These are phyloP conservation scores for Rhododendron mucronatum DNA, from an alignment of 148 eudicot species.

Conservation along the genomic window DNA sequence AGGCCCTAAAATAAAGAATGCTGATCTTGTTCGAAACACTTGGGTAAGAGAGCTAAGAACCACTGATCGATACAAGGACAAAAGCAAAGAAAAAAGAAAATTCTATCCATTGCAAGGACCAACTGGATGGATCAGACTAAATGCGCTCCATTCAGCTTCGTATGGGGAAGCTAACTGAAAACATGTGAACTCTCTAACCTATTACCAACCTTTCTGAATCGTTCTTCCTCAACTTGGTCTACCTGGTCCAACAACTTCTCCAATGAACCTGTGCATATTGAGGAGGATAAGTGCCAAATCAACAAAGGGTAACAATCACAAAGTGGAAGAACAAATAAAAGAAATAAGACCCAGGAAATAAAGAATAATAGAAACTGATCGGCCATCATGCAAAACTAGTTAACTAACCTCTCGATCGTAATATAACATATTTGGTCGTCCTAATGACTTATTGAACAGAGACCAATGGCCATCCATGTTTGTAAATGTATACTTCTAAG, in stretches of 20 bases:
- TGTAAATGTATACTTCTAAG: neutral
- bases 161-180: neutral
- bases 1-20: neutral
- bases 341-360: neutral
- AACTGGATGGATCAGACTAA: neutral
- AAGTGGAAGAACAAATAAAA: neutral
- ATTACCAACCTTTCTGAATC: constrained; percentile 62
- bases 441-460: neutral
- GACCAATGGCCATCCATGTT: neutral
- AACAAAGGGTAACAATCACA: neutral
- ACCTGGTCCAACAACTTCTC: constrained; percentile 63
- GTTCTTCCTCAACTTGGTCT: constrained; percentile 66
- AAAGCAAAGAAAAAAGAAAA: neutral
- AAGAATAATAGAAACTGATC: neutral
- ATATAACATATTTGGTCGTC: neutral
- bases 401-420: neutral
- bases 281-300: constrained; percentile 3
- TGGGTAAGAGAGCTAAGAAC: neutral
- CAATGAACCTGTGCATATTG: constrained; percentile 42
- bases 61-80: neutral
- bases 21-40: neutral
- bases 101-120: neutral
- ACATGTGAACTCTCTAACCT: neutral
- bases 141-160: neutral
- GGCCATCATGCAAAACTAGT: neutral